Evolutionary conservation across 352 stramenopile species (phyloP).

Genomic region (Ophiocytium majus): DNA sequence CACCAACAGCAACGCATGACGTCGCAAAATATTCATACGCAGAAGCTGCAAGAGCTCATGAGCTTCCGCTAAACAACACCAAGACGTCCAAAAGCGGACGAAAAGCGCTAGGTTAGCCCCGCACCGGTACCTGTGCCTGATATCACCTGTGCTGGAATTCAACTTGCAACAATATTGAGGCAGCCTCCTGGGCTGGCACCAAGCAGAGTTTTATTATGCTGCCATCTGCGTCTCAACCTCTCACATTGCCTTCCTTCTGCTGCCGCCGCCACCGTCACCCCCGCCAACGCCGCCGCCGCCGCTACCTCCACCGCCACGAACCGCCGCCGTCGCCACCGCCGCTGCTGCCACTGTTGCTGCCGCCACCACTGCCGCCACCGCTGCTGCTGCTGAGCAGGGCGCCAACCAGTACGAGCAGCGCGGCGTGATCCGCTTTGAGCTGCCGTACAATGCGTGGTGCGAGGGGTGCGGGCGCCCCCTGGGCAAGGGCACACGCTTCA

Average conservation of each 20-base stretch:
- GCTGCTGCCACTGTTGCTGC: not conserved
- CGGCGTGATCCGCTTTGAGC: slow-evolving; percentile 93
- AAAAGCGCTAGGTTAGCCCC: too few relatives aligned
- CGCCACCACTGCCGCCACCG: not conserved
- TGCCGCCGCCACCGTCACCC: not conserved
- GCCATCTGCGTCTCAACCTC: not conserved
- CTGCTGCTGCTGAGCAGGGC: slow-evolving; percentile 20
- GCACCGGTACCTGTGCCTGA: too few relatives aligned
- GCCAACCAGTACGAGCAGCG: slow-evolving; percentile 80
- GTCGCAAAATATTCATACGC: too few relatives aligned
- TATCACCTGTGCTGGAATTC: too few relatives aligned
- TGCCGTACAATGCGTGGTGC: slow-evolving; percentile 93
- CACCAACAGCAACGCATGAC: too few relatives aligned
- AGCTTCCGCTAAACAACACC: too few relatives aligned
- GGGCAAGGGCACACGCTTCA: slow-evolving; percentile 84
- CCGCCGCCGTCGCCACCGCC: not conserved
- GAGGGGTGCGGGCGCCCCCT: slow-evolving; percentile 61
- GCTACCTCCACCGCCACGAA: not conserved
- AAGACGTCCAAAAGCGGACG: too few relatives aligned
- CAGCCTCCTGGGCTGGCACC: not conserved
- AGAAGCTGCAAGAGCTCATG: too few relatives aligned
- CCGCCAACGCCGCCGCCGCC: not conserved
- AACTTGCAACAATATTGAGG: not conserved
- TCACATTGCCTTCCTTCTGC: not conserved
- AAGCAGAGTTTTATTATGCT: not conserved